Evolutionary conservation across 2,329 filamentous ascomycete species (phyloP).

Genomic region (Stenocarpella maydis): DNA sequence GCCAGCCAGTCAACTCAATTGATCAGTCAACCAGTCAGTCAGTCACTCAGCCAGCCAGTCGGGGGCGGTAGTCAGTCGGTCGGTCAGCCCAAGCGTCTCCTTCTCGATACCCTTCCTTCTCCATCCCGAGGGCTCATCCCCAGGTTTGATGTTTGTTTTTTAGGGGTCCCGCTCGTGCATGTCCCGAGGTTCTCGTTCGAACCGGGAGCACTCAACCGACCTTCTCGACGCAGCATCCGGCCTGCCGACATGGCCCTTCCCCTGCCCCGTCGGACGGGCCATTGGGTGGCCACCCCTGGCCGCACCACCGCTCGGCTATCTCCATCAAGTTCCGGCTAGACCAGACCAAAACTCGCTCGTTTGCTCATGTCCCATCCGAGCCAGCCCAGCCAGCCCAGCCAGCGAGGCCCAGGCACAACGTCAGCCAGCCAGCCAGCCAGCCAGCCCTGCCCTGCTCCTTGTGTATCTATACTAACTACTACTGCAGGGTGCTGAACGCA

Average conservation of each 20-base stretch:
- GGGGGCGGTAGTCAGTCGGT: too few species aligned
- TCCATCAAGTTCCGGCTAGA: conserved; percentile 21
- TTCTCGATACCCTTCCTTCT: not conserved
- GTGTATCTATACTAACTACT: too few species aligned
- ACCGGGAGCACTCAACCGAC: too few species aligned
- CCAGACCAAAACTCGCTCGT: conserved; percentile 1
- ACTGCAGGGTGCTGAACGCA: conserved; percentile 17
- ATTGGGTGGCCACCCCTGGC: conserved; percentile 7
- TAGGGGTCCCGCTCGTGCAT: conserved; percentile 13
- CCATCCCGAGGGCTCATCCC: not conserved
- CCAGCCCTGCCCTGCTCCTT: not conserved
- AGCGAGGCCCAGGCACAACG: not conserved
- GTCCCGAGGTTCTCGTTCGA: conserved; percentile 12
- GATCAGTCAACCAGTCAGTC: too few species aligned
- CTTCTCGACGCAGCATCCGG: too few species aligned
- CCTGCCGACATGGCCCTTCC: not conserved
- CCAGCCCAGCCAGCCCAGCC: not conserved
- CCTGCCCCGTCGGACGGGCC: conserved; percentile 13
- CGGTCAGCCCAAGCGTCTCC: not conserved
- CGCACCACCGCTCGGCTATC: conserved; percentile 21
- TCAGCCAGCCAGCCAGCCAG: too few species aligned
- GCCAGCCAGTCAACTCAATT: not conserved
- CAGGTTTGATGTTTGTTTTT: conserved; percentile 12
- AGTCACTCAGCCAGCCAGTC: not conserved
- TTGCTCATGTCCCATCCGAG: conserved; percentile 10